Percentiles rank a stretch among this genome's conserved stretches.
Evolutionary conservation across 2,329 filamentous ascomycete genomes (phyloP).

Genomic region (Pseudocercospora fijiensis): DNA sequence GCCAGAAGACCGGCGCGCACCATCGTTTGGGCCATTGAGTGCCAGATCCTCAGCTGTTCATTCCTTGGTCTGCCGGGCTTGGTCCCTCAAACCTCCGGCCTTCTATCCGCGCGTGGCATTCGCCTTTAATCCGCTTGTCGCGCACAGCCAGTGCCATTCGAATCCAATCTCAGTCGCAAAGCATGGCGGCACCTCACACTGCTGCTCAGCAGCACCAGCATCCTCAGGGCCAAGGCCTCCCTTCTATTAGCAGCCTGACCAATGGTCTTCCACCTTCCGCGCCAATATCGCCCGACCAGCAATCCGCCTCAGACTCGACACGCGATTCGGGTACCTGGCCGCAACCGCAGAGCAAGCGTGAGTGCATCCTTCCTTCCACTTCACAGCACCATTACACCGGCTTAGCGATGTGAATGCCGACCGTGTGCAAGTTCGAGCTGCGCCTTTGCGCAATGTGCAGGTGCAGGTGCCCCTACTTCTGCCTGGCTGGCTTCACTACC

Average conservation of each 20-base stretch:
- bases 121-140: background rate
- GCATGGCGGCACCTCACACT: constrained; percentile 31
- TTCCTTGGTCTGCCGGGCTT: background rate
- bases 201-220: constrained; percentile 24
- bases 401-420: background rate
- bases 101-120: background rate
- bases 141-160: background rate
- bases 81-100: background rate
- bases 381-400: background rate
- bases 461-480: background rate
- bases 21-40: background rate
- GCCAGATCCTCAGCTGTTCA: background rate
- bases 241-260: constrained; percentile 41
- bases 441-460: background rate
- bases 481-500: background rate
- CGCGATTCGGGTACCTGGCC: constrained; percentile 42
- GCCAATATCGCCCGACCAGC: constrained; percentile 35
- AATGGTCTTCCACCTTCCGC: constrained; percentile 37
- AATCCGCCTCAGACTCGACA: constrained; percentile 34
- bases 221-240: constrained; percentile 32
- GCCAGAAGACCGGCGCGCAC: constrained; percentile 6
- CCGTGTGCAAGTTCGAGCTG: background rate
- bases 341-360: constrained; percentile 41
- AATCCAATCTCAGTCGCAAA: constrained; percentile 3
- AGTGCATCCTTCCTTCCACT: constrained; percentile 23